phyloP scores from a whole-genome alignment of 2,329 filamentous ascomycete genomes.

The Xylaria sp. region DNA sequence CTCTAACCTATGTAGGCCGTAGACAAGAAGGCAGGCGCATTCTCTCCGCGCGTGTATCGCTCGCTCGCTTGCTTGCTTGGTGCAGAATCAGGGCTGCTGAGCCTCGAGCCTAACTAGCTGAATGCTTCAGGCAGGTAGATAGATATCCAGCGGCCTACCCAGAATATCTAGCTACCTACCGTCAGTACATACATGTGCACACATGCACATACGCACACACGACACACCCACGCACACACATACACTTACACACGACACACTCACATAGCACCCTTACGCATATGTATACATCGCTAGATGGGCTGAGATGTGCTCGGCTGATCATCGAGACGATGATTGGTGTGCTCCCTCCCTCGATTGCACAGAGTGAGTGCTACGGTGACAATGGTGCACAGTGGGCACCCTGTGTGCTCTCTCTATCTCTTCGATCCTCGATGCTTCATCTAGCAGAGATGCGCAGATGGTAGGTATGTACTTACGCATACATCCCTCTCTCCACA shows the following conservation, averaged over 20 bases:
- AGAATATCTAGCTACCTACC: not conserved
- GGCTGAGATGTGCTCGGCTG: conserved; percentile 33
- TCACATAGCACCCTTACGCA: not conserved
- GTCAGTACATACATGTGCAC: not conserved
- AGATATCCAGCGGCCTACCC: conserved; percentile 7
- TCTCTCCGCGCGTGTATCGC: conserved; percentile 16
- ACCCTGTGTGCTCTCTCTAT: conserved; percentile 6
- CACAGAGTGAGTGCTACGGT: conserved; percentile 34
- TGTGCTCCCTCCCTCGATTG: conserved; percentile 29
- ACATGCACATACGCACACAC: not conserved
- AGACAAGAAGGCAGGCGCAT: not conserved
- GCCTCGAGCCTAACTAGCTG: conserved; percentile 24
- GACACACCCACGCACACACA: not conserved
- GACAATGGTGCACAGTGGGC: conserved; percentile 17
- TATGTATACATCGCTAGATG: conserved; percentile 22
- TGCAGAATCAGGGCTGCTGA: conserved; percentile 31
- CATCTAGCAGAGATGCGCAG: not conserved
- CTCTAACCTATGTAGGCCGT: not conserved
- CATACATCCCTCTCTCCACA: conserved; percentile 13
- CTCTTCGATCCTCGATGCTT: conserved; percentile 8
- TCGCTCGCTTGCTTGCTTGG: conserved; percentile 30
- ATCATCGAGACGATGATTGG: conserved; percentile 33
- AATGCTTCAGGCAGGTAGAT: conserved; percentile 35
- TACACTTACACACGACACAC: not conserved
- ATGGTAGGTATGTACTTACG: no score